Base-by-base conservation (phyloP, 1,284 basidiomycete genomes). In the Papiliotrema laurentii region DNA sequence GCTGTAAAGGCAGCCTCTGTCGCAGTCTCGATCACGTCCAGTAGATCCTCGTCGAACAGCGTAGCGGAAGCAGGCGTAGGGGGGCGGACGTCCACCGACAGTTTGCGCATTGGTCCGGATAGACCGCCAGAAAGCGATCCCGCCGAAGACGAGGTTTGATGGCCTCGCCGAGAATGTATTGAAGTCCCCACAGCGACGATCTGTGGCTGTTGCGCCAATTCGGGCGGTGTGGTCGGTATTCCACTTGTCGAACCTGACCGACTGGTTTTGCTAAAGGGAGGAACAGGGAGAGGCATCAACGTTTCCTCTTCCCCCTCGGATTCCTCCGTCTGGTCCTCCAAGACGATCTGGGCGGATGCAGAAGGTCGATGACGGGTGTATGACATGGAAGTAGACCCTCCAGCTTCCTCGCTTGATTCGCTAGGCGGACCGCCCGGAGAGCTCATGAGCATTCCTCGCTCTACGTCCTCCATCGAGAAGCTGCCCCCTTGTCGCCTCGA, bases 401-500 rank as follows among this genome's bases (percentile, higher is more conserved):
- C 47, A 26, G 48, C 39, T 13, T 21, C 42, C 18, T 46, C 37
- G 36, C 18, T 47, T n/a, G 47, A 28, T 44, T 47, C 37, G 33
- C 51, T 37, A 26, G 45, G 38, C 25, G 45, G 38, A 25, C 37
- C 44, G 47, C 53, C 46, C 3, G 68, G 65, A 5, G 74, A 72
- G 1, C 88, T 86, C 55, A 94, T 75, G 47, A 81, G 78, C 71
- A 85, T 88, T 31, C 91, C 91, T 48, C 89, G 83, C 68, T 93
- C 85, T 1, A 96, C 86, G 67, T 96, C 91, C 64, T 89, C 87
- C 30, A 81, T 85, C 57, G 89, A 92, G 76, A 94, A 96, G 0
- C 90, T 94, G 5, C 91, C 91, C 1, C 87, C 91, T 68, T 94
- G 88, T 21, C 91, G 79, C n/a, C 90, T 61, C 1, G 80, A 54